phyloP scores from a whole-genome alignment of 768 basidiomycete species.

The Dioszegia hungarica region DNA sequence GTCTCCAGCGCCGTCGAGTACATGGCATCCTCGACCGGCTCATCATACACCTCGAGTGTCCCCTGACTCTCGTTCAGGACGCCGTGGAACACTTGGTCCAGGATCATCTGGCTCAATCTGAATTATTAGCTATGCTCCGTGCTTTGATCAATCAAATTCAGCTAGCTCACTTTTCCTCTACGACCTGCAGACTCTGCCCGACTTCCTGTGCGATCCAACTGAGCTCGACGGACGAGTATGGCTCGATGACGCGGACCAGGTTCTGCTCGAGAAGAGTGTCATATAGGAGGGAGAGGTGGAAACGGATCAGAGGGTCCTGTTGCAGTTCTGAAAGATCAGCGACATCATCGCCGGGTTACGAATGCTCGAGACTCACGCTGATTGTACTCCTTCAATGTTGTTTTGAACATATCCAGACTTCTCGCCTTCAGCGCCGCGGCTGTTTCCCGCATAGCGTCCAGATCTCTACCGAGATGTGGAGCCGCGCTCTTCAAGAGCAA shows the following conservation, averaged over 20 bases:
- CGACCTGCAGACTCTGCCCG: constrained; percentile 76
- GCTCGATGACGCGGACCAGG: constrained; percentile 88
- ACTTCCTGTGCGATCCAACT: constrained; percentile 81
- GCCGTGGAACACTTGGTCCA: constrained; percentile 88
- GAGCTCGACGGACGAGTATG: constrained; percentile 87
- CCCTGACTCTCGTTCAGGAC: constrained; percentile 96
- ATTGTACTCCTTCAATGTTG: constrained; percentile 76
- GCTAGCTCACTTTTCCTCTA: constrained; percentile 76
- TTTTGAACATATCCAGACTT: constrained; percentile 83
- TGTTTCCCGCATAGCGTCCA: constrained; percentile 92
- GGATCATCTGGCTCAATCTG: constrained; percentile 95
- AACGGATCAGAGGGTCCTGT: constrained; percentile 90
- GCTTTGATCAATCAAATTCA: background rate
- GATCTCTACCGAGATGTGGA: constrained; percentile 83
- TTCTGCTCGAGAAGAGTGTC: constrained; percentile 96
- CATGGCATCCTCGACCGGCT: constrained; percentile 64
- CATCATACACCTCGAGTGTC: constrained; percentile 83
- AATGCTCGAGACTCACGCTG: constrained; percentile 64
- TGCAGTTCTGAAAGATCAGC: constrained; percentile 65
- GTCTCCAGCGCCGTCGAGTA: constrained; percentile 76
- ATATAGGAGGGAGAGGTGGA: constrained; percentile 87
- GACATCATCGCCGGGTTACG: background rate
- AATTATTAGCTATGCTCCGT: background rate
- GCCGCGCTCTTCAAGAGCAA: constrained; percentile 79
- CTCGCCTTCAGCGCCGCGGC: constrained; percentile 90